Evolutionary conservation across 202 grass and related monocot species (phyloP), one percentile per base, ranked within the genome.

Genomic region (Zoysia matrella): DNA sequence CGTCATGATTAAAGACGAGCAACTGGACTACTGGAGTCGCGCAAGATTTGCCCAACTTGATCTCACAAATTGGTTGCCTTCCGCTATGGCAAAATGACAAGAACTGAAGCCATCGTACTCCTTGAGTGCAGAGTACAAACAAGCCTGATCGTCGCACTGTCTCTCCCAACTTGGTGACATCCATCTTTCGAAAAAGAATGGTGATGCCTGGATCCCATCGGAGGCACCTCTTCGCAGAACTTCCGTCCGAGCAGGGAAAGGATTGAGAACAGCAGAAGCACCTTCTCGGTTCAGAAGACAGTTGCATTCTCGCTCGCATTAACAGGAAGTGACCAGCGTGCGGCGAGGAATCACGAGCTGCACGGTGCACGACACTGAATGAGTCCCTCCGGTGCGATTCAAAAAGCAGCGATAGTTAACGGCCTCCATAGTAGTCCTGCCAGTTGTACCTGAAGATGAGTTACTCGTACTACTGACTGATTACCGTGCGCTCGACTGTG

Each of bases 381-480:
- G 6, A 36, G 30, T 46, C 42, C 13, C 36, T 54, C 12, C 51
- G 39, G 49, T 52, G 61, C 46, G 36, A 41, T 61, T 83, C 40
- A 62, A 6, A 82, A 61, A 22, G 46, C 11, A 30, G 63, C 40
- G 60, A 52, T 60, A 49, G 60, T 64, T 65, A 64, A 12, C 56
- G 9, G 0, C 5, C 60, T 22, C 8, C 1, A 3, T 36, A 36
- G 30, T 36, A 36, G 54, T 60, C 58, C 16, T 30, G 16, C 0
- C 15, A 60, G 58, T 60, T 36, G 30, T 36, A 30, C 16, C 30
- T 7, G 6, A 15, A 41, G 47, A 15, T 50, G 52, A 4, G 60
- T 82, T 65, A n/a, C 7, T 36, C 30, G 30, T 36, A 36, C 30
- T 22, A 9, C 5, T 8, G 14, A 64, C 18, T 30, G 43, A 50